phyloP scores from a whole-genome alignment of 805 yeast genomes.

The Scheffersomyces coipomensis region DNA sequence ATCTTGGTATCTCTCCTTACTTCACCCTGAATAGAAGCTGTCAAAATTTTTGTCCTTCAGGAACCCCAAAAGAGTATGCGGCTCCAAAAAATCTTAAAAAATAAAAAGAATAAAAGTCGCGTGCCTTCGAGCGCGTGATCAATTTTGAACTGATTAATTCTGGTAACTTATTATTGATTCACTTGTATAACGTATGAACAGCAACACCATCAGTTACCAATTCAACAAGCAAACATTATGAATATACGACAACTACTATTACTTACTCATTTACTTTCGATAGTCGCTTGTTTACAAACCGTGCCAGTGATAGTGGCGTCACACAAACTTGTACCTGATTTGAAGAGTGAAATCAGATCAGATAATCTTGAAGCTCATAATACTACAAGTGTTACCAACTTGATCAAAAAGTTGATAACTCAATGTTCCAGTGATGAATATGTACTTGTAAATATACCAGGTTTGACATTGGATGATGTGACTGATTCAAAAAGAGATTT shows the following conservation, averaged over 20 bases:
- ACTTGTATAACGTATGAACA: too few relatives aligned
- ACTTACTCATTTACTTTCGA: background rate
- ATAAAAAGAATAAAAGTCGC: too few relatives aligned
- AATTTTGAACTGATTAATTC: too few relatives aligned
- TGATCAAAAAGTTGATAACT: conserved; percentile 35
- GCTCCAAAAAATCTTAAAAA: too few relatives aligned
- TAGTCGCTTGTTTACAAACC: conserved; percentile 10
- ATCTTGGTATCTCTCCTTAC: too few relatives aligned
- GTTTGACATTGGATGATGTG: conserved; percentile 29
- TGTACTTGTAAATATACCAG: conserved; percentile 38
- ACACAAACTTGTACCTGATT: conserved; percentile 34
- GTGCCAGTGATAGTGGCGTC: conserved; percentile 39
- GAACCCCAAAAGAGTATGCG: too few relatives aligned
- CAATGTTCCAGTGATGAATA: conserved; percentile 39
- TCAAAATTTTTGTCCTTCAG: too few relatives aligned
- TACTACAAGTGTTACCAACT: conserved; percentile 25
- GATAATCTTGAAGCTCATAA: conserved; percentile 18
- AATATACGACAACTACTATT: background rate
- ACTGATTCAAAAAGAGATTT: conserved; percentile 25
- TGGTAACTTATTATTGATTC: too few relatives aligned
- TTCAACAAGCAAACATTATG: too few relatives aligned
- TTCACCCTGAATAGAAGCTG: too few relatives aligned
- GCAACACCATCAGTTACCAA: too few relatives aligned
- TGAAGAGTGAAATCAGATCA: conserved; percentile 19
- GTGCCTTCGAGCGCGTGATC: too few relatives aligned